These are phyloP conservation scores for Globisporangium yorkense DNA, from an alignment of 352 stramenopile genomes.

Conservation along the genomic window DNA sequence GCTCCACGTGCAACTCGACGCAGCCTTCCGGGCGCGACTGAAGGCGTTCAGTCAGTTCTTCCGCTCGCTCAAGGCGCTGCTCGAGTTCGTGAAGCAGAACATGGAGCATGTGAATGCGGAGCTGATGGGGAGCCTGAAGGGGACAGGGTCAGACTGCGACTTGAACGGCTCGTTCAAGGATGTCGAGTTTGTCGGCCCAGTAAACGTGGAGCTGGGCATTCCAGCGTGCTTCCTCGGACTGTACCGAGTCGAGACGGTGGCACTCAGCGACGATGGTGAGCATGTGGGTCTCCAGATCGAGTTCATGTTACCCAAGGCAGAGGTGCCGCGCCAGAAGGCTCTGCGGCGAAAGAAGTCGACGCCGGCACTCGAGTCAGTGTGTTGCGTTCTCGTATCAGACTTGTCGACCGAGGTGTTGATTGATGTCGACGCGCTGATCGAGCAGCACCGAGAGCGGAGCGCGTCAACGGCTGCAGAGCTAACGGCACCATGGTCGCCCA, in stretches of 20 bases:
- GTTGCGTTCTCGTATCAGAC: slow-evolving; percentile 38
- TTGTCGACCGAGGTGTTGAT: slow-evolving; percentile 47
- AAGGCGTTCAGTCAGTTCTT: slow-evolving; percentile 62
- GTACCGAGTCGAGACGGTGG: slow-evolving; percentile 46
- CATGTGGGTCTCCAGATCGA: slow-evolving; percentile 55
- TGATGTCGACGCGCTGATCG: slow-evolving; percentile 52
- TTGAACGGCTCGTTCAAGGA: slow-evolving; percentile 58
- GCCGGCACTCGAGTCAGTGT: slow-evolving; percentile 22
- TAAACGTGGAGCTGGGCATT: slow-evolving; percentile 40
- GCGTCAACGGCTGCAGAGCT: slow-evolving; percentile 20
- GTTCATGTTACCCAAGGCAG: slow-evolving; percentile 32
- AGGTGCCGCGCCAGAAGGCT: neutral
- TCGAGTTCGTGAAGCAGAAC: slow-evolving; percentile 57
- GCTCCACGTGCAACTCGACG: slow-evolving; percentile 37
- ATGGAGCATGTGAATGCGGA: slow-evolving; percentile 49
- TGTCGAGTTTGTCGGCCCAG: slow-evolving; percentile 43
- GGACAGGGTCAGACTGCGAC: slow-evolving; percentile 44
- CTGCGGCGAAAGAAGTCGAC: slow-evolving; percentile 7
- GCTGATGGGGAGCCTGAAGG: slow-evolving; percentile 37
- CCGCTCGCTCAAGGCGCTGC: slow-evolving; percentile 34
- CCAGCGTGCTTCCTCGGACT: slow-evolving; percentile 53
- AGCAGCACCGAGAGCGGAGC: slow-evolving; percentile 29
- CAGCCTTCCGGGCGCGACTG: slow-evolving; percentile 34
- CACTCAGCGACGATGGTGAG: slow-evolving; percentile 26
- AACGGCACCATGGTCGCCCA: slow-evolving; percentile 32